A percentile compares a stretch with the other conserved stretches of the same genome.
Conservation (phyloP, 345 rosid genomes). For the Pseudoturritis turrita region DNA sequence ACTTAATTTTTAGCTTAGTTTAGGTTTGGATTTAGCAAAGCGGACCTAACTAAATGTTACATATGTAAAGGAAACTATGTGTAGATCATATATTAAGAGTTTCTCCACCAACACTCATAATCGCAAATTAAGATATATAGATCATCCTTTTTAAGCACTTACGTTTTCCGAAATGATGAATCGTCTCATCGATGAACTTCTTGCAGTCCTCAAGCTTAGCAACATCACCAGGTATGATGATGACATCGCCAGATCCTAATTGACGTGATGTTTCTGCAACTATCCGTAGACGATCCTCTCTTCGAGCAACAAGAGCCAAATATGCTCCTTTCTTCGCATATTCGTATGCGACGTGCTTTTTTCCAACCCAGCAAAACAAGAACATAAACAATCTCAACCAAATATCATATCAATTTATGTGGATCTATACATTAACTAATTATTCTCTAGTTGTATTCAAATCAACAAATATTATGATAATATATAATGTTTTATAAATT, state of each 20-base stretch:
- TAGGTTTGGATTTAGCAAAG: no score
- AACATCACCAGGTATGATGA: slow-evolving; percentile 26
- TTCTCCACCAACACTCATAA: neutral
- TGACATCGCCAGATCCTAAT: slow-evolving; percentile 29
- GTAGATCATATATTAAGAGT: neutral
- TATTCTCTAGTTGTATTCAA: no score
- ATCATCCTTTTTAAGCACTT: neutral
- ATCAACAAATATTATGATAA: no score
- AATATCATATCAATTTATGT: neutral
- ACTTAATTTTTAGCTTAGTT: no score
- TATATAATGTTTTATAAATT: no score
- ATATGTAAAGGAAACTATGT: neutral
- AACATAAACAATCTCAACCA: neutral
- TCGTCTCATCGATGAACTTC: slow-evolving; percentile 21
- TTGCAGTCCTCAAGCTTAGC: slow-evolving; percentile 24
- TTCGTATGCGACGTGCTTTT: slow-evolving; percentile 30
- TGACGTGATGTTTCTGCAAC: slow-evolving; percentile 24
- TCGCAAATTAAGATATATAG: neutral
- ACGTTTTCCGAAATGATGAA: slow-evolving; percentile 31
- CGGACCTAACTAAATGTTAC: neutral
- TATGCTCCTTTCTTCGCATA: slow-evolving; percentile 36
- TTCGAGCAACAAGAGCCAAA: slow-evolving; percentile 29
- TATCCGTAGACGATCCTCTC: slow-evolving; percentile 14
- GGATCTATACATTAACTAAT: neutral
- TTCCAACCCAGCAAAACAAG: neutral